phyloP scores from a whole-genome alignment of 306 rosid genomes.

The Trifolium fragiferum region DNA sequence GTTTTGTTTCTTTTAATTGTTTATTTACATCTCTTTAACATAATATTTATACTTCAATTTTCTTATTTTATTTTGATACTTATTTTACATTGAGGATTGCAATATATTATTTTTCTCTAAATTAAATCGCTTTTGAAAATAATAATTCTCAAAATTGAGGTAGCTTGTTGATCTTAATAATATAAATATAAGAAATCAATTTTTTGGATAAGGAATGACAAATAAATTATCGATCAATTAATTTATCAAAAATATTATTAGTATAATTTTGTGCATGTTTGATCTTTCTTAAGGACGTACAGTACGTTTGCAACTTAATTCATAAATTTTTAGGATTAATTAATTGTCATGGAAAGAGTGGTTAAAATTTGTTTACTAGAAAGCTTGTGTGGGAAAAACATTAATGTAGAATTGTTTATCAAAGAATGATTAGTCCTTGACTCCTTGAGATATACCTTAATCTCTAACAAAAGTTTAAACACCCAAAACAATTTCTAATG shows the following conservation, averaged over 20 bases:
- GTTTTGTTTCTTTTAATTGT: background rate
- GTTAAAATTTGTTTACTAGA: too few species aligned
- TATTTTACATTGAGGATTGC: background rate
- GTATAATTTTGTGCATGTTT: too few species aligned
- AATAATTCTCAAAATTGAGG: background rate
- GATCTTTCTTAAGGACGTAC: too few species aligned
- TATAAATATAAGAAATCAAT: background rate
- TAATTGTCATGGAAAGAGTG: too few species aligned
- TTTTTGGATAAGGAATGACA: too few species aligned
- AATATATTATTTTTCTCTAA: background rate
- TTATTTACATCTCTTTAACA: background rate
- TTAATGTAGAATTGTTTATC: too few species aligned
- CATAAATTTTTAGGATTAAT: too few species aligned
- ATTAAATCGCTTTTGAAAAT: background rate
- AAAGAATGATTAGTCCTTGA: too few species aligned
- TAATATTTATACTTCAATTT: slow-evolving; percentile 1
- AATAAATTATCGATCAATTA: background rate
- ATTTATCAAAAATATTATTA: background rate
- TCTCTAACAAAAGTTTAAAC: background rate
- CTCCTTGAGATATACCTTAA: background rate
- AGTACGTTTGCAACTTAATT: too few species aligned
- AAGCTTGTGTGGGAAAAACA: too few species aligned
- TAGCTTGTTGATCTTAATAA: background rate
- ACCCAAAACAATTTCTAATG: background rate
- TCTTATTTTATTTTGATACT: background rate